phyloP scores from a whole-genome alignment of 768 basidiomycete genomes.

The Mycena haematopus region DNA sequence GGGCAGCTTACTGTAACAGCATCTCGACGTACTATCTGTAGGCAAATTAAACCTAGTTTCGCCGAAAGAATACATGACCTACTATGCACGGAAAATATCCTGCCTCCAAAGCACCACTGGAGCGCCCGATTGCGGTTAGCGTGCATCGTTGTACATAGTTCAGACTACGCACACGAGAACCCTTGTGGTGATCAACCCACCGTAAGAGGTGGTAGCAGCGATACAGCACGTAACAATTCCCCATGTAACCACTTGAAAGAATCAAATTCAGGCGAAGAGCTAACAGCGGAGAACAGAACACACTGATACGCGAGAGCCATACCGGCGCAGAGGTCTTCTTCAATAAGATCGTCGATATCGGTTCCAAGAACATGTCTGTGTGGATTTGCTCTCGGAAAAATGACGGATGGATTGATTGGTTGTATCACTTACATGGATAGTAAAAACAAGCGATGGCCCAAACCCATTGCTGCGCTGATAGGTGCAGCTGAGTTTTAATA shows the following conservation, averaged over 20 bases:
- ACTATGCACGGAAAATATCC: slow-evolving; percentile 33
- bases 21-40: slow-evolving; percentile 10
- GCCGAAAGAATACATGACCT: neutral
- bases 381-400: neutral
- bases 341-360: slow-evolving; percentile 30
- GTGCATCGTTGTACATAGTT: neutral
- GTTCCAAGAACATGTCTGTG: slow-evolving; percentile 30
- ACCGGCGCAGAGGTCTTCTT: slow-evolving; percentile 30
- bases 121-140: neutral
- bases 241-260: slow-evolving; percentile 31
- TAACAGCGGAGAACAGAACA: neutral
- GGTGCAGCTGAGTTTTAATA: slow-evolving; percentile 30
- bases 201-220: slow-evolving; percentile 29
- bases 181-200: slow-evolving; percentile 29
- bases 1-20: neutral
- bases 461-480: slow-evolving; percentile 33
- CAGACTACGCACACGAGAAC: slow-evolving; percentile 23
- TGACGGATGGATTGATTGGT: neutral
- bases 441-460: slow-evolving; percentile 34
- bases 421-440: slow-evolving; percentile 24
- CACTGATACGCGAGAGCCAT: slow-evolving; percentile 19
- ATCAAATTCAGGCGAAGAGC: slow-evolving; percentile 11
- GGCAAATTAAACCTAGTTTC: neutral
- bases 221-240: slow-evolving; percentile 32
- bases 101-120: slow-evolving; percentile 27